Conservation (phyloP, 768 basidiomycete species). For the Myochromella boudieri region DNA sequence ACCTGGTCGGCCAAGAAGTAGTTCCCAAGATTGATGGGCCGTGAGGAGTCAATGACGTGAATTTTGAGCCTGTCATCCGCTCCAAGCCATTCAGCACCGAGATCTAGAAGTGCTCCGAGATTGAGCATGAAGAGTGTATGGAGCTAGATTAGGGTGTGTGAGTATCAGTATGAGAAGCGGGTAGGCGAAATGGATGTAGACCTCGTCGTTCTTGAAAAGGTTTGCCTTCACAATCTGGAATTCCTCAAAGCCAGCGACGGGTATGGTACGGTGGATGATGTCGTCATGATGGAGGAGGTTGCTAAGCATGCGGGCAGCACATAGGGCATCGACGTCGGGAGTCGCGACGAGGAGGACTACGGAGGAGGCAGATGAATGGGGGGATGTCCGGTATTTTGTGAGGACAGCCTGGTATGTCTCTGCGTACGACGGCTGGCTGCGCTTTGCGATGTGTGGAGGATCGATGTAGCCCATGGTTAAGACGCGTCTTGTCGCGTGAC, state of each 20-base stretch:
- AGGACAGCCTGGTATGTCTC: slow-evolving; percentile 75
- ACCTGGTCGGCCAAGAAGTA: slow-evolving; percentile 73
- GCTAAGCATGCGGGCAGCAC: slow-evolving; percentile 87
- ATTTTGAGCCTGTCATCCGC: slow-evolving; percentile 74
- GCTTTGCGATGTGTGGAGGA: slow-evolving; percentile 66
- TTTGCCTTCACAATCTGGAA: slow-evolving; percentile 66
- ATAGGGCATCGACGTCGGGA: slow-evolving; percentile 90
- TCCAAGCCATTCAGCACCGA: slow-evolving; percentile 74
- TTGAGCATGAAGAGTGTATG: slow-evolving; percentile 91
- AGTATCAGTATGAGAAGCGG: slow-evolving; percentile 4
- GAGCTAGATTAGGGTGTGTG: slow-evolving; percentile 57
- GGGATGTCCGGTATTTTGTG: slow-evolving; percentile 68
- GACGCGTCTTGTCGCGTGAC: slow-evolving; percentile 20
- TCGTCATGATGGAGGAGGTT: slow-evolving; percentile 92
- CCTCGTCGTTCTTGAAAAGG: slow-evolving; percentile 66
- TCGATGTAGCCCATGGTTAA: slow-evolving; percentile 63
- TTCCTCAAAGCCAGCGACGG: slow-evolving; percentile 83
- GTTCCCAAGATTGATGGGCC: slow-evolving; percentile 87
- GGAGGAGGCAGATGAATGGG: slow-evolving; percentile 76
- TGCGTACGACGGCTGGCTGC: slow-evolving; percentile 61
- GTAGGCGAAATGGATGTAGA: slow-evolving; percentile 27
- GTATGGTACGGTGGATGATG: slow-evolving; percentile 85
- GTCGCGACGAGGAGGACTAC: slow-evolving; percentile 85
- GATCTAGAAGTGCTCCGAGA: slow-evolving; percentile 86
- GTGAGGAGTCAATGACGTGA: slow-evolving; percentile 92